phyloP scores from a whole-genome alignment of 2,329 filamentous ascomycete species.

The Fusarium pseudoanthophilum region DNA sequence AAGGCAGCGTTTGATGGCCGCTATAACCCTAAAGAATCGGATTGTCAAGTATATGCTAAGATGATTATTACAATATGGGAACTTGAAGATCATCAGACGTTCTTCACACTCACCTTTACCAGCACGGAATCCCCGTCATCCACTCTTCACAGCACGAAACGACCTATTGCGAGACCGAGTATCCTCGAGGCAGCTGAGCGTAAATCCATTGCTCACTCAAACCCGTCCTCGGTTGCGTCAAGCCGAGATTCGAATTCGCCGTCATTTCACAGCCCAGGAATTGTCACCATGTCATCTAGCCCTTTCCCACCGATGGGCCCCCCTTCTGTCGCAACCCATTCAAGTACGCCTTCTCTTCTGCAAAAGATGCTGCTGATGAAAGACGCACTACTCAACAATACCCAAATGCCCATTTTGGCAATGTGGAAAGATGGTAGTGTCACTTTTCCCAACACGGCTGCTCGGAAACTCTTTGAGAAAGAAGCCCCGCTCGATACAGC shows the following conservation, averaged over 20 bases:
- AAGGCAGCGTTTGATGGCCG: conserved; percentile 52
- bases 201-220: conserved; percentile 56
- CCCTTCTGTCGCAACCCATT: conserved; percentile 64
- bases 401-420: conserved; percentile 77
- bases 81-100: conserved; percentile 72
- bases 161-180: conserved; percentile 53
- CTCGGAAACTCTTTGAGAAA: conserved; percentile 61
- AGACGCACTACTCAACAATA: conserved; percentile 79
- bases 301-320: conserved; percentile 76
- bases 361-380: conserved; percentile 81
- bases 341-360: conserved; percentile 71
- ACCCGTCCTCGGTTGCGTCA: conserved; percentile 59
- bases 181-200: conserved; percentile 60
- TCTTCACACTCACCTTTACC: conserved; percentile 81
- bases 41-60: conserved; percentile 67
- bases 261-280: conserved; percentile 62
- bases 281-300: conserved; percentile 63
- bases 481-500: conserved; percentile 54
- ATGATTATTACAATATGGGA: conserved; percentile 83
- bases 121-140: conserved; percentile 59
- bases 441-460: conserved; percentile 77
- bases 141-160: conserved; percentile 49
- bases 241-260: conserved; percentile 61
- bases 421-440: conserved; percentile 86
- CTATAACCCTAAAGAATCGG: conserved; percentile 50